Evolutionary conservation across 192 early-diverging fungal species (phyloP), one percentile per base, ranked within the genome.

Genomic region (Thoreauomyces humboldtii): DNA sequence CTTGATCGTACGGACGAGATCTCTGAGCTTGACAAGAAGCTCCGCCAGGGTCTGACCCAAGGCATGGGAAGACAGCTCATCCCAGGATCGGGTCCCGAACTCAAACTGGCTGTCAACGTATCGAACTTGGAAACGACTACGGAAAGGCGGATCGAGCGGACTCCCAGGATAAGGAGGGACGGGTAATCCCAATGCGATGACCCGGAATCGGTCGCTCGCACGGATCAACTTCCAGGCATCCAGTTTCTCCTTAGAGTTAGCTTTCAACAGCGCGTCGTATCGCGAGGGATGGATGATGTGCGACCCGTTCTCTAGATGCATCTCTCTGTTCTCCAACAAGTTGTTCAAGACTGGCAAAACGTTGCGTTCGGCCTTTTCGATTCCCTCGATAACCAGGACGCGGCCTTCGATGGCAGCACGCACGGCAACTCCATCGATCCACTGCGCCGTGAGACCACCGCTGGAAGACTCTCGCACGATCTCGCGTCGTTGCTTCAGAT

Each of bases 311-410:
- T 92, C 91, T 28, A 91, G 71, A 38, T 72, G 74, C 89, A 93
- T 91, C 74, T 93, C 91, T 59, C 91, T 71, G 65, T 93, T 93
- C 65, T 93, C 91, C 35, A 93, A 63, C 65, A 93, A 67, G 67
- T 93, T 93, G 67, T 93, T 93, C 46, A 93, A 70, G 24, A 93
- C 84, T 4, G 91, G 91, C 28, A 93, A 67, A 0, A 93, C 89
- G 68, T 93, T 93, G 19, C 91, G 79, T 51, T 93, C 91, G 0
- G 89, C 89, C 58, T 91, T 91, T 69, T 91, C 83, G 64, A 89
- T 60, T 6, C 70, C 81, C 43, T 81, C 77, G 22, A 81, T 45
- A 21, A 81, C 67, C 61, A 84, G 59, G n/a, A 77, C 65, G 3
- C 79, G 31, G 17, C 82, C 79, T 44, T 77, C 59, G 19, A 72